phyloP scores from a whole-genome alignment of 257 asterid species.

The Solanum dulcamara region DNA sequence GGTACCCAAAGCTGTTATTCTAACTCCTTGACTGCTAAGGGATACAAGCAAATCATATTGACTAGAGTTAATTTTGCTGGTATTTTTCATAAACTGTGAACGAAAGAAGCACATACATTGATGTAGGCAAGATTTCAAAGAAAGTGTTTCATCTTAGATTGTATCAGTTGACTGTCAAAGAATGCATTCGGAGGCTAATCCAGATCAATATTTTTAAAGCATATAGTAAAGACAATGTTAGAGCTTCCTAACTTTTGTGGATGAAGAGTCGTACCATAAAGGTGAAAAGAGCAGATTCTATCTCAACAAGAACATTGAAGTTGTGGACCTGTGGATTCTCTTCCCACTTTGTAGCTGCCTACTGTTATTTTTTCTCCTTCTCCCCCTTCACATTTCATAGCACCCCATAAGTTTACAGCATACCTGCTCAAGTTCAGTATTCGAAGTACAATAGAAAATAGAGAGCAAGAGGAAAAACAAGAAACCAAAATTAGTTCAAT shows the following conservation, averaged over 20 bases:
- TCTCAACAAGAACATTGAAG: background rate
- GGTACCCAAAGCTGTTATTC: too few species aligned
- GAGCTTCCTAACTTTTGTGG: background rate
- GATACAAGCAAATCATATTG: too few species aligned
- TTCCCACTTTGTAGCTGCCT: background rate
- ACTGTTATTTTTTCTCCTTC: background rate
- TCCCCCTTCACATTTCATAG: background rate
- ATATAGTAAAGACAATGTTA: background rate
- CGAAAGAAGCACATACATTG: too few species aligned
- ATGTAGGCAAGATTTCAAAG: too few species aligned
- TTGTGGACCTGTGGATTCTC: conserved; percentile 11
- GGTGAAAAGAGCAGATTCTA: background rate
- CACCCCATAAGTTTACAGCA: background rate
- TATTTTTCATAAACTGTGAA: too few species aligned
- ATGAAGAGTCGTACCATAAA: background rate
- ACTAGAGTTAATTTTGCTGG: too few species aligned
- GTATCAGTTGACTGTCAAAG: too few species aligned
- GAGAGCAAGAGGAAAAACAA: background rate
- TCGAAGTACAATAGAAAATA: background rate
- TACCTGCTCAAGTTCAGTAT: background rate
- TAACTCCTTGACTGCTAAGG: too few species aligned
- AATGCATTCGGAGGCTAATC: background rate
- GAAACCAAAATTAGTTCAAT: background rate
- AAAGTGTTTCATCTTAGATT: too few species aligned
- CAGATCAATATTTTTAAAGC: background rate